phyloP scores from a whole-genome alignment of 768 basidiomycete genomes.

The Auricularia sp. region DNA sequence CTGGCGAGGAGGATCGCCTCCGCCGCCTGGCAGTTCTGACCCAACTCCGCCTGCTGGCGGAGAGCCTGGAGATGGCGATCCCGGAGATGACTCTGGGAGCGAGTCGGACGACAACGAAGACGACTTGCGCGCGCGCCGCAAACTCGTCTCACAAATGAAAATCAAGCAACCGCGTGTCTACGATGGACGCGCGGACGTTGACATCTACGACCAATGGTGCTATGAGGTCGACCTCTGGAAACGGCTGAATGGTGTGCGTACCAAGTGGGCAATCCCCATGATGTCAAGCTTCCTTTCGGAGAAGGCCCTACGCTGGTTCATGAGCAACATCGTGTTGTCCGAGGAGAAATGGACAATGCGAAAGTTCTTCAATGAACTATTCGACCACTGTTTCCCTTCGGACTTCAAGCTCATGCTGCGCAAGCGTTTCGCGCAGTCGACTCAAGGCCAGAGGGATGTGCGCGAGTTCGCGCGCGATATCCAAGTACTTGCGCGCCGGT shows the following conservation, averaged over 20 bases:
- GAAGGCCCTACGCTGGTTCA: conserved; percentile 24
- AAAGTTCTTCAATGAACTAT: conserved; percentile 24
- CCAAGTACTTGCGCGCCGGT: conserved; percentile 23
- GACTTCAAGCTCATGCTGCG: conserved; percentile 19
- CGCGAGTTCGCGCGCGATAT: conserved; percentile 25
- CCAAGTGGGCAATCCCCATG: background rate
- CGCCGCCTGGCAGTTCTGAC: too few relatives aligned
- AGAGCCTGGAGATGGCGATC: too few relatives aligned
- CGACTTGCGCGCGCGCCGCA: background rate
- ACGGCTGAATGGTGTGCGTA: background rate
- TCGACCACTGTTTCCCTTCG: conserved; percentile 28
- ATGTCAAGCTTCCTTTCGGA: conserved; percentile 18
- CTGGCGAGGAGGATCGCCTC: too few relatives aligned
- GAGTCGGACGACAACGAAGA: background rate
- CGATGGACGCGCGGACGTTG: background rate
- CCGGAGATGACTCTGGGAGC: too few relatives aligned
- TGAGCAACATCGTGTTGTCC: conserved; percentile 18
- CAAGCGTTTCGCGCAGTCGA: conserved; percentile 12
- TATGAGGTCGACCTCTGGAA: conserved; percentile 2
- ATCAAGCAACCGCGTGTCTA: background rate
- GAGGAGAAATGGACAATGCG: conserved; percentile 18
- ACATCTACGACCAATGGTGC: background rate
- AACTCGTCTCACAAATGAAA: background rate
- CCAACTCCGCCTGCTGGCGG: too few relatives aligned
- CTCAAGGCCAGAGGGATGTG: conserved; percentile 20